Conservation (phyloP, 2,329 filamentous ascomycete species). For the Aspergillus amoenus region DNA sequence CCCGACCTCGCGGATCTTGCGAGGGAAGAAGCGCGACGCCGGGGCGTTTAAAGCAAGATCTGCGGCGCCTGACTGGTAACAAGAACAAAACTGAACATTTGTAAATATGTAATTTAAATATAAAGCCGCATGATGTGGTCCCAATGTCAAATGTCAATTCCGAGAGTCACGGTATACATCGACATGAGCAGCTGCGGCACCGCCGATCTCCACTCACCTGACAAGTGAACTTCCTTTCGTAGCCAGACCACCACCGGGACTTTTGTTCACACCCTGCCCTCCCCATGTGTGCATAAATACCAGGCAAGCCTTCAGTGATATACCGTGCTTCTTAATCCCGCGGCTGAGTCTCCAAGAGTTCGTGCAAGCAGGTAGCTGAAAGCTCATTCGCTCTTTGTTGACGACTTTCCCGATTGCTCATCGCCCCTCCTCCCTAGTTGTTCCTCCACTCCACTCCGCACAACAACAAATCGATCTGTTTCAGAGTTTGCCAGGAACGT, state of each 20-base stretch:
- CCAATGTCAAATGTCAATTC: not conserved
- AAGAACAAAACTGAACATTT: not conserved
- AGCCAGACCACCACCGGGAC: not conserved
- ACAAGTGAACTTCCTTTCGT: not conserved
- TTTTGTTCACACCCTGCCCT: not conserved
- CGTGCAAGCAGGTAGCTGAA: not conserved
- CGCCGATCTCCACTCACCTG: slow-evolving; percentile 14
- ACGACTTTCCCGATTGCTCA: slow-evolving; percentile 5
- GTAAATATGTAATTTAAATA: not conserved
- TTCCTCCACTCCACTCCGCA: slow-evolving; percentile 12
- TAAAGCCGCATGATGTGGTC: not conserved
- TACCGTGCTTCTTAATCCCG: not conserved
- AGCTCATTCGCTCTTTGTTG: slow-evolving; percentile 13
- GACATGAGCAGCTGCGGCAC: not conserved
- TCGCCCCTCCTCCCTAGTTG: slow-evolving; percentile 9
- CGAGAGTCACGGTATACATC: not conserved
- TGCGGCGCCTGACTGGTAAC: no score
- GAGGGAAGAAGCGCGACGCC: slow-evolving; percentile 21
- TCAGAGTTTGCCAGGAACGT: not conserved
- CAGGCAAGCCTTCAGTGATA: not conserved
- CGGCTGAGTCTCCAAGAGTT: not conserved
- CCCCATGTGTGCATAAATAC: not conserved
- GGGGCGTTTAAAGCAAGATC: slow-evolving; percentile 7
- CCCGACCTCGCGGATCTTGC: slow-evolving; percentile 20
- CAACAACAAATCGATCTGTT: slow-evolving; percentile 3